These are phyloP conservation scores for Coemansia sp. DNA, from an alignment of 192 early-diverging fungal genomes.

Conservation along the genomic window DNA sequence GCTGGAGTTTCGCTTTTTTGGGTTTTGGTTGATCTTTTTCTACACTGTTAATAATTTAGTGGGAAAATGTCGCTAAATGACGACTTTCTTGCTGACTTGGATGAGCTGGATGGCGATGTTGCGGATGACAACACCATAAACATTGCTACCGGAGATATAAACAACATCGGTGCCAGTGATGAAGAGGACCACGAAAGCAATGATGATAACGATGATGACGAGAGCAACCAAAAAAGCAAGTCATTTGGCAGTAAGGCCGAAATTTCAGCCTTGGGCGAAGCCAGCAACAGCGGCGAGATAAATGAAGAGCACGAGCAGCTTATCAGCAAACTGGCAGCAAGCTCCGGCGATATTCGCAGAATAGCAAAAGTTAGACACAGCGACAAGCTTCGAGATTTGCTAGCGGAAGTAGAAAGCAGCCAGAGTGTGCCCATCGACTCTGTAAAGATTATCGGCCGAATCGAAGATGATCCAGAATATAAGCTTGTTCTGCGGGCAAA, in stretches of 20 bases:
- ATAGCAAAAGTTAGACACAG: conserved; percentile 68
- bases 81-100: conserved; percentile 85
- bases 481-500: conserved; percentile 82
- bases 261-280: conserved; percentile 54
- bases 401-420: conserved; percentile 55
- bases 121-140: conserved; percentile 27
- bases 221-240: conserved; percentile 26
- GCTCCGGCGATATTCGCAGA: conserved; percentile 59
- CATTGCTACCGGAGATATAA: conserved; percentile 2
- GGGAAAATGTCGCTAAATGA: conserved; percentile 73
- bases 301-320: conserved; percentile 49
- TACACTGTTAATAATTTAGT: too few relatives aligned
- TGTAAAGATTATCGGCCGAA: conserved; percentile 20
- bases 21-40: too few relatives aligned
- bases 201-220: conserved; percentile 8
- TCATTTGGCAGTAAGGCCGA: conserved; percentile 36
- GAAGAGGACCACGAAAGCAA: conserved; percentile 12
- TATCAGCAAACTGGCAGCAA: conserved; percentile 26
- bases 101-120: conserved; percentile 65
- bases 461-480: conserved; percentile 84
- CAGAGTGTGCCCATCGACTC: neutral
- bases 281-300: conserved; percentile 54
- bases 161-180: neutral
- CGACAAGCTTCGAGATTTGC: conserved; percentile 58
- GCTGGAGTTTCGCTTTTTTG: too few relatives aligned